phyloP scores from a whole-genome alignment of 2,329 filamentous ascomycete species.

The Ascochyta rabiei region DNA sequence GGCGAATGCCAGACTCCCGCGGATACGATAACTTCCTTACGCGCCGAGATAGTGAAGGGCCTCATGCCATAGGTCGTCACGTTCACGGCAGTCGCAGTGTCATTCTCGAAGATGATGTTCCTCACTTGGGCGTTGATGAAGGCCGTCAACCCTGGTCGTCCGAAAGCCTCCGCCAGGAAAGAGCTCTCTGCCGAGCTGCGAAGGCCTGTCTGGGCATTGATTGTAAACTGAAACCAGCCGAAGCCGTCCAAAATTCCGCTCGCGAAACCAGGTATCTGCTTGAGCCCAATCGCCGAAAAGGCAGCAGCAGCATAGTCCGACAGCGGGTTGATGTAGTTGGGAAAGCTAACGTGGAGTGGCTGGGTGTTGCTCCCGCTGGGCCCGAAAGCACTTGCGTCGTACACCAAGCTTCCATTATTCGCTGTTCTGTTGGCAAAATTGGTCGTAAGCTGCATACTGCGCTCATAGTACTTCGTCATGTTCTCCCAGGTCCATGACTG shows the following conservation, averaged over 20 bases:
- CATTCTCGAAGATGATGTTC: constrained; percentile 41
- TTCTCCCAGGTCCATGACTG: constrained; percentile 30
- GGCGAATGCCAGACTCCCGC: constrained; percentile 52
- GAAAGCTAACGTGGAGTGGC: neutral
- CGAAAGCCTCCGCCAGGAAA: constrained; percentile 2
- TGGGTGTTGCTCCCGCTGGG: neutral
- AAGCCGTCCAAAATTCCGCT: neutral
- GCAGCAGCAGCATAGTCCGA: neutral
- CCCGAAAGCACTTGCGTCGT: neutral
- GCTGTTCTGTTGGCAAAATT: neutral
- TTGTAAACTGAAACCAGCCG: neutral
- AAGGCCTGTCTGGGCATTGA: constrained; percentile 7
- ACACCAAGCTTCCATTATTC: constrained; percentile 6
- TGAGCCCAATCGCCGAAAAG: neutral
- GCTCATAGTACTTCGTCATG: neutral
- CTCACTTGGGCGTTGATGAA: constrained; percentile 3
- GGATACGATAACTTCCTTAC: constrained; percentile 52
- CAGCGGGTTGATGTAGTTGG: neutral
- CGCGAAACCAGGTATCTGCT: neutral
- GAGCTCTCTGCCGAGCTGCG: constrained; percentile 15
- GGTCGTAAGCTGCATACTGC: neutral
- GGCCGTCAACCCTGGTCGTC: constrained; percentile 21
- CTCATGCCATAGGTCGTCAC: constrained; percentile 1
- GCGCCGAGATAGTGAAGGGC: constrained; percentile 27
- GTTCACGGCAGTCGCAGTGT: neutral